phyloP scores from a whole-genome alignment of 768 basidiomycete genomes.

The Auriscalpium orientale region DNA sequence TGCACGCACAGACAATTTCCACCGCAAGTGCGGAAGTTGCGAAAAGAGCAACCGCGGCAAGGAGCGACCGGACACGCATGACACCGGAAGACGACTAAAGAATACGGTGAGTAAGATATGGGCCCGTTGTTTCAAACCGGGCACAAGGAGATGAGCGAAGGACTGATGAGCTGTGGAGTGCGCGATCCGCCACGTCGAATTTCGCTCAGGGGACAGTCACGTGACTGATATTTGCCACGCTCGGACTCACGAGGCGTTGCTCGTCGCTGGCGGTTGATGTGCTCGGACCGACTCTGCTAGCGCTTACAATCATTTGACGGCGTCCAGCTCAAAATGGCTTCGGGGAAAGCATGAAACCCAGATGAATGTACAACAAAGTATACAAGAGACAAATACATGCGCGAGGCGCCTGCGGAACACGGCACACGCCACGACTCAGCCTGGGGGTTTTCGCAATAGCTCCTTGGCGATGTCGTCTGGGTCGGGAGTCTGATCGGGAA shows the following conservation, averaged over 20 bases:
- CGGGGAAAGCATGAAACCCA: no score
- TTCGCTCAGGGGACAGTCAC: not conserved
- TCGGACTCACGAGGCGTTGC: not conserved
- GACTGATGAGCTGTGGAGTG: not conserved
- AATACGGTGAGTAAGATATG: not conserved
- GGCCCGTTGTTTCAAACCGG: not conserved
- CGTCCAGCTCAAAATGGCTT: no score
- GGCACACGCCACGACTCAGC: not conserved
- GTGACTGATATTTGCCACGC: not conserved
- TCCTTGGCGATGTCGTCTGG: constrained; percentile 66
- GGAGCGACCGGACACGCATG: constrained; percentile 12
- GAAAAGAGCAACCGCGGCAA: constrained; percentile 9
- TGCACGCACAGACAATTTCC: constrained; percentile 13
- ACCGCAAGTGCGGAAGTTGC: constrained; percentile 10
- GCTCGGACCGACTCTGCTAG: not conserved
- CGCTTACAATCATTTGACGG: no score
- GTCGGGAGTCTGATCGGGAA: constrained; percentile 61
- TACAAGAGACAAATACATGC: not conserved
- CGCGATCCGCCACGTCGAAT: not conserved
- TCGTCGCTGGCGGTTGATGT: not conserved
- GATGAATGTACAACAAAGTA: not conserved
- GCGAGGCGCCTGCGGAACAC: not conserved
- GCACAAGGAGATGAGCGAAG: not conserved
- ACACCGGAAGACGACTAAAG: not conserved
- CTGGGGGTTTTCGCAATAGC: constrained; percentile 47